Conservation (phyloP, 768 basidiomycete species). For the Thelephora ganbajun region DNA sequence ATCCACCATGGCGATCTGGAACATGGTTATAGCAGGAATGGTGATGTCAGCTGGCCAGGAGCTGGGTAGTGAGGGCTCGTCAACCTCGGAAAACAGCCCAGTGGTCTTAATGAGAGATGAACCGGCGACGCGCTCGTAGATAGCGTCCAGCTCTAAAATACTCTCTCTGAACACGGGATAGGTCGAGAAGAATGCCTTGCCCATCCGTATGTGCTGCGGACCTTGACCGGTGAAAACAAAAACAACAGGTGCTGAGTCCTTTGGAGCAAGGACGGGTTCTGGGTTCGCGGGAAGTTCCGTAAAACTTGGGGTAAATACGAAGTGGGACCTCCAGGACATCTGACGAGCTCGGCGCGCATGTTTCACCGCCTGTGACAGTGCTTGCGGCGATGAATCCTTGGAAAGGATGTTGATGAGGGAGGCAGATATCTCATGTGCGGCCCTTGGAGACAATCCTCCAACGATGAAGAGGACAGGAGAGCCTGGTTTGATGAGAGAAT, state of each 20-base stretch:
- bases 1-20: constrained; percentile 33
- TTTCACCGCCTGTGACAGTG: neutral
- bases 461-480: constrained; percentile 19
- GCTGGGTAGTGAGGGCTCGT: constrained; percentile 5
- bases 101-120: constrained; percentile 21
- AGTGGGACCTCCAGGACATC: constrained; percentile 11
- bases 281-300: constrained; percentile 10
- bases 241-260: constrained; percentile 17
- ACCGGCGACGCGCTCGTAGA: constrained; percentile 18
- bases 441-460: constrained; percentile 25
- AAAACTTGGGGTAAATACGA: neutral
- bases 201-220: constrained; percentile 26
- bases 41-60: constrained; percentile 23
- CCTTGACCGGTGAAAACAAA: too few species aligned
- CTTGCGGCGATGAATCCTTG: neutral
- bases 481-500: neutral
- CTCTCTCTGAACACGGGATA: constrained; percentile 24
- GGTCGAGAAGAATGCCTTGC: constrained; percentile 20
- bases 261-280: constrained; percentile 16
- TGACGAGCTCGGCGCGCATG: constrained; percentile 9
- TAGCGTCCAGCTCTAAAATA: constrained; percentile 24
- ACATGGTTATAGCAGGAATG: constrained; percentile 27
- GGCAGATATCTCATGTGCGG: constrained; percentile 7
- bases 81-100: constrained; percentile 21
- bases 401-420: neutral